Evolutionary conservation across 2,329 filamentous ascomycete genomes (phyloP).

Genomic region (Talaromyces verruculosus): DNA sequence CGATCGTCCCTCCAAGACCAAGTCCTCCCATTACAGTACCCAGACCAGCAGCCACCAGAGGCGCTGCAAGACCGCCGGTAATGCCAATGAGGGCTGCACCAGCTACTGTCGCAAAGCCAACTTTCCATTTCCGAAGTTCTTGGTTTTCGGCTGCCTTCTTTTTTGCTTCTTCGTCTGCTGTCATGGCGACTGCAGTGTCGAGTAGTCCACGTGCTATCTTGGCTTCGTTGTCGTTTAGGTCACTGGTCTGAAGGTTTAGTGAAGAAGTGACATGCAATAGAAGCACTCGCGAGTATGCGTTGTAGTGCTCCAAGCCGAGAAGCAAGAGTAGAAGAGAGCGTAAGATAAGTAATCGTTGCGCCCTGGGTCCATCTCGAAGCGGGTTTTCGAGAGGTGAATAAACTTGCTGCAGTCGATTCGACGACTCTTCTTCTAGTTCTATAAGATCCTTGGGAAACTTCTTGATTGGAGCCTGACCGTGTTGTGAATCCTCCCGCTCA

Average conservation of each 20-base stretch:
- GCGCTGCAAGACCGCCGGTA: constrained; percentile 75
- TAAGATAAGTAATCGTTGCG: constrained; percentile 63
- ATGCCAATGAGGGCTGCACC: constrained; percentile 84
- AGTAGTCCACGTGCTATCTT: constrained; percentile 74
- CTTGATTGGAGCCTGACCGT: constrained; percentile 29
- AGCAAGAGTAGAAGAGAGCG: constrained; percentile 71
- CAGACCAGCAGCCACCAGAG: constrained; percentile 74
- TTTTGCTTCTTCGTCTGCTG: constrained; percentile 72
- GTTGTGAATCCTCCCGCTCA: constrained; percentile 43
- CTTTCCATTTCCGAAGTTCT: constrained; percentile 69
- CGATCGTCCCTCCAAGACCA: constrained; percentile 70
- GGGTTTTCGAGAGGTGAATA: constrained; percentile 62
- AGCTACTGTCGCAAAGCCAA: constrained; percentile 82
- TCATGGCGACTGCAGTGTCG: constrained; percentile 72
- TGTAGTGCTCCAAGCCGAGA: constrained; percentile 75
- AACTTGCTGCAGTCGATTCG: constrained; percentile 37
- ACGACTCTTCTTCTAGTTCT: constrained; percentile 29
- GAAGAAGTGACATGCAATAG: constrained; percentile 70
- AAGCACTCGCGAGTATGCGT: constrained; percentile 69
- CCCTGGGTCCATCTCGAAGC: constrained; percentile 45
- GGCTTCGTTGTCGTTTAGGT: constrained; percentile 69
- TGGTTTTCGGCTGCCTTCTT: constrained; percentile 69
- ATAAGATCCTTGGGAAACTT: constrained; percentile 25
- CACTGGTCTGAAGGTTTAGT: constrained; percentile 63
- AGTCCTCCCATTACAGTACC: constrained; percentile 75